A percentile compares a stretch with the other conserved stretches of the same genome.
phyloP scores from a whole-genome alignment of 768 basidiomycete species.

The Trichaptum fuscoviolaceum region DNA sequence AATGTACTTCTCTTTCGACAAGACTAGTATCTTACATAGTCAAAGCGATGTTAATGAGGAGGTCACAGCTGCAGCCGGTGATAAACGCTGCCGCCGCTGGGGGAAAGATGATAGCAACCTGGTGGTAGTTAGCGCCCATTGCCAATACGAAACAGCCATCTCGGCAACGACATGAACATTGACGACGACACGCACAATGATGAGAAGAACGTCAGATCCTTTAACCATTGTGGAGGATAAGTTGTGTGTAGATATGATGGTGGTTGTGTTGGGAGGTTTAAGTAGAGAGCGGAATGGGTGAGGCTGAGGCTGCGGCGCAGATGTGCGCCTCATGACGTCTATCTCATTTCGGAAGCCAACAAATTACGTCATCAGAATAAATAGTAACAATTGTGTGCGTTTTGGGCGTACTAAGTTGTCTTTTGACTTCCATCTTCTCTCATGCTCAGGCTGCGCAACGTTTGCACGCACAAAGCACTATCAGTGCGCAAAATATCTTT shows the following conservation, averaged over 20 bases:
- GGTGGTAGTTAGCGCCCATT: background rate
- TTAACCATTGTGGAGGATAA: conserved; percentile 32
- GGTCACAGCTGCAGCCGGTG: conserved; percentile 80
- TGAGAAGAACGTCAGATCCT: conserved; percentile 72
- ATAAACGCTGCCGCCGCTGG: conserved; percentile 75
- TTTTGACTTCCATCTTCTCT: background rate
- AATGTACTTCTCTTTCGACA: too few species aligned
- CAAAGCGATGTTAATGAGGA: conserved; percentile 77
- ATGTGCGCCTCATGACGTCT: background rate
- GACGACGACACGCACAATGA: conserved; percentile 47
- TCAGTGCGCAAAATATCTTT: background rate
- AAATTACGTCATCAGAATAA: background rate
- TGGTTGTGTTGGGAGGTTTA: conserved; percentile 5
- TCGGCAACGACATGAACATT: background rate
- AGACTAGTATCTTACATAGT: conserved; percentile 51
- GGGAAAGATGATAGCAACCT: conserved; percentile 79
- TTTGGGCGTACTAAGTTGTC: background rate
- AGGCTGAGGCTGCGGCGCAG: conserved; percentile 4
- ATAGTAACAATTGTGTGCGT: background rate
- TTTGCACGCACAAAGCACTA: background rate
- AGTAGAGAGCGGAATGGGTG: background rate
- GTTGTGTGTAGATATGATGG: conserved; percentile 8
- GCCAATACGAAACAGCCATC: background rate
- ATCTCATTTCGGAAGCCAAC: background rate
- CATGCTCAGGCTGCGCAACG: background rate